phyloP scores from a whole-genome alignment of 805 yeast species.

The Candida insectalens region DNA sequence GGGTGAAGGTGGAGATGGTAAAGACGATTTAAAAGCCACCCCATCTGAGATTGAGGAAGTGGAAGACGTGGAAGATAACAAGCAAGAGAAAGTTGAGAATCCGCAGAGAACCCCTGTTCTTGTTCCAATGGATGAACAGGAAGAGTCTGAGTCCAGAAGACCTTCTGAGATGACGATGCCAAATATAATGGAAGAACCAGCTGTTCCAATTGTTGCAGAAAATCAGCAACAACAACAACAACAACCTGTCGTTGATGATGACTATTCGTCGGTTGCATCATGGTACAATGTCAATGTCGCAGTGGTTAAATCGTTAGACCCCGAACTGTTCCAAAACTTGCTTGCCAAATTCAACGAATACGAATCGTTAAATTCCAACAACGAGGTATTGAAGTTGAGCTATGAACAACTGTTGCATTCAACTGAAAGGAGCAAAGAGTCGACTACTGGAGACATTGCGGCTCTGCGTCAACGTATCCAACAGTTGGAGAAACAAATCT shows the following conservation, averaged over 20 bases:
- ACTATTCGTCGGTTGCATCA: slow-evolving; percentile 19
- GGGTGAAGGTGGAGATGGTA: no score
- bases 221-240: no score
- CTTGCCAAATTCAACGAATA: slow-evolving; percentile 24
- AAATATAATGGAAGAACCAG: no score
- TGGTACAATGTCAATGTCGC: slow-evolving; percentile 24
- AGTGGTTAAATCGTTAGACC: slow-evolving; percentile 14
- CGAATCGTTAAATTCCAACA: slow-evolving; percentile 28
- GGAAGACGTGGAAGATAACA: no score
- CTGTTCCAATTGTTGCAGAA: no score
- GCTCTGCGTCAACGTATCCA: slow-evolving; percentile 15
- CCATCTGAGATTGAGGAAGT: no score
- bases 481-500: neutral
- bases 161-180: no score
- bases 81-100: no score
- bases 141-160: no score
- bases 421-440: slow-evolving; percentile 22
- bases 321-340: slow-evolving; percentile 17
- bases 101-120: no score
- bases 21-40: no score
- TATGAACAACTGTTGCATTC: slow-evolving; percentile 31
- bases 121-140: no score
- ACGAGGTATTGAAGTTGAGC: slow-evolving; percentile 26
- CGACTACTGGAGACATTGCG: slow-evolving; percentile 21
- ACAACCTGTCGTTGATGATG: neutral